Conservation (phyloP, 2,329 filamentous ascomycete genomes). For the Cadophora sp. region DNA sequence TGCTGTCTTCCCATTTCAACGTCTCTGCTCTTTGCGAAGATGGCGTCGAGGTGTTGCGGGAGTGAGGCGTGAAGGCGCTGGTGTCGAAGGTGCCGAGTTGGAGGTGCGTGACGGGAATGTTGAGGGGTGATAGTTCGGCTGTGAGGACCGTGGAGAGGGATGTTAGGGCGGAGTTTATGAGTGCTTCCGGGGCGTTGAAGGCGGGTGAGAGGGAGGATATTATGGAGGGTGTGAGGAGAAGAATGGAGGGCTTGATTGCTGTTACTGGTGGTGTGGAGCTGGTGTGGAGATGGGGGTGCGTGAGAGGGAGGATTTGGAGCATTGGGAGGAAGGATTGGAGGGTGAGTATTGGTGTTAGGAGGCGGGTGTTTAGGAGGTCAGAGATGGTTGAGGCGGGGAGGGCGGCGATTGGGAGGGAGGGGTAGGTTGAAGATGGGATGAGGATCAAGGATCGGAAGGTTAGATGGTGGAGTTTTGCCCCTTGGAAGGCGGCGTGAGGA, state of each 20-base stretch:
- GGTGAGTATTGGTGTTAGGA: slow-evolving; percentile 87
- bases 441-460: slow-evolving; percentile 81
- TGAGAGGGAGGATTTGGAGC: slow-evolving; percentile 63
- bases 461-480: slow-evolving; percentile 77
- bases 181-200: slow-evolving; percentile 85
- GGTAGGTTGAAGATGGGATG: slow-evolving; percentile 81
- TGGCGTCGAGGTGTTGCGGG: slow-evolving; percentile 45
- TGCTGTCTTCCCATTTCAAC: slow-evolving; percentile 68
- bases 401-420: slow-evolving; percentile 83
- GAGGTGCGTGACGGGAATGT: slow-evolving; percentile 83
- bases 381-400: slow-evolving; percentile 85
- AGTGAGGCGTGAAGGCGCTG: slow-evolving; percentile 64
- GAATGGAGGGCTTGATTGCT: slow-evolving; percentile 66
- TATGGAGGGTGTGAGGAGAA: slow-evolving; percentile 81
- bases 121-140: slow-evolving; percentile 77
- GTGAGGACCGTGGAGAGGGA: slow-evolving; percentile 84
- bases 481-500: slow-evolving; percentile 77
- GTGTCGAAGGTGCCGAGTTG: slow-evolving; percentile 93
- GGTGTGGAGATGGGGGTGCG: slow-evolving; percentile 36
- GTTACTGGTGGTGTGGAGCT: slow-evolving; percentile 50
- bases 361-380: slow-evolving; percentile 89
- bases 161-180: slow-evolving; percentile 84
- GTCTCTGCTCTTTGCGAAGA: slow-evolving; percentile 60
- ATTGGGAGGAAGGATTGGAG: slow-evolving; percentile 89
- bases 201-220: slow-evolving; percentile 81